These are phyloP conservation scores for Cryptococcus sp. DNA, from an alignment of 1,284 basidiomycete genomes.

Conservation along the genomic window DNA sequence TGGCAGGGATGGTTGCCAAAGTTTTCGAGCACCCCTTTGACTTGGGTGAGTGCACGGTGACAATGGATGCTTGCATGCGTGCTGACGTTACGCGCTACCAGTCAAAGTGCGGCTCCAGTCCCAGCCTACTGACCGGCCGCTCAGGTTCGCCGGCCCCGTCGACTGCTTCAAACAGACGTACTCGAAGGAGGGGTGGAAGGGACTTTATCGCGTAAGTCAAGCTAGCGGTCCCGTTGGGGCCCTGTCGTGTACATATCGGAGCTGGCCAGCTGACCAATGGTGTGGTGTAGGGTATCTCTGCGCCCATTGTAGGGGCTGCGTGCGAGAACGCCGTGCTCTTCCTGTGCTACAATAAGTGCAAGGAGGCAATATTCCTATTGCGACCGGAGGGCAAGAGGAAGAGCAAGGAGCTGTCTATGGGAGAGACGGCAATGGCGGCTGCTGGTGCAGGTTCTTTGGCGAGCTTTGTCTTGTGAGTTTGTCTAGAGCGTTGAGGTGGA, in stretches of 20 bases:
- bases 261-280: neutral
- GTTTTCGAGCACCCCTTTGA: slow-evolving; percentile 84
- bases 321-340: slow-evolving; percentile 85
- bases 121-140: slow-evolving; percentile 69
- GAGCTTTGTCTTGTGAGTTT: slow-evolving; percentile 70
- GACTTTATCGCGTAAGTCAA: slow-evolving; percentile 70
- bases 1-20: slow-evolving; percentile 74
- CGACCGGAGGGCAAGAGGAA: slow-evolving; percentile 29
- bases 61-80: neutral
- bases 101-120: slow-evolving; percentile 75
- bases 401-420: slow-evolving; percentile 54
- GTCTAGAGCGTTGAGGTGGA: neutral
- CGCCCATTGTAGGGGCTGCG: slow-evolving; percentile 86
- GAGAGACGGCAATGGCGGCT: slow-evolving; percentile 69
- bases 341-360: slow-evolving; percentile 78
- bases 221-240: neutral
- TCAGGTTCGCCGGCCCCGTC: slow-evolving; percentile 70
- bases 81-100: slow-evolving; percentile 7
- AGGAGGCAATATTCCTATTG: slow-evolving; percentile 58
- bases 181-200: slow-evolving; percentile 68
- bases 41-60: slow-evolving; percentile 53
- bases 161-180: slow-evolving; percentile 78
- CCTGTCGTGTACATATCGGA: neutral
- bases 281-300: slow-evolving; percentile 68
- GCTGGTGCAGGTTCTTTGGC: slow-evolving; percentile 77